Evolutionary conservation across 768 basidiomycete genomes (phyloP), one percentile per base, ranked within the genome.

Genomic region (Collybiopsis confluens): DNA sequence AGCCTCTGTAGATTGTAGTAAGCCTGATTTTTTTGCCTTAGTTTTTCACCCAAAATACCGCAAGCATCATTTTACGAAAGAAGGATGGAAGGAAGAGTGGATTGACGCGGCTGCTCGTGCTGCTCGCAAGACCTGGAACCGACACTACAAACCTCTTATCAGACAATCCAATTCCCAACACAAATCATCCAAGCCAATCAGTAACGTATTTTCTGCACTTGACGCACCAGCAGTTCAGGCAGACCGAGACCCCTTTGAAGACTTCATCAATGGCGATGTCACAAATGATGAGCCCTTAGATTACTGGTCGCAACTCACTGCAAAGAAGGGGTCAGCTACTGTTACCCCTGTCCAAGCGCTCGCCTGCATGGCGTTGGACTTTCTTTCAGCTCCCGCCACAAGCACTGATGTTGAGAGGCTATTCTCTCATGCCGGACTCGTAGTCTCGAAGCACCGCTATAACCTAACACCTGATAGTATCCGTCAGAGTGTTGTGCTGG

Each of bases 381-480:
- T 51, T 9, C 16, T 51, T 0, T n/a, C 16, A 10, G 49, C 49
- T 21, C 18, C 49, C 2, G 49, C 49, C 18, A 38, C 49, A 9
- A 36, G 33, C n/a, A 51, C 49, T 10, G 49, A 51, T 41, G 49
- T 51, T 2, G 35, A 51, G 18, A 36, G 49, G 26, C 49, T 51
- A 1, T 40, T 51, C 23, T 51, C 37, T 1, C 33, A 24, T 18
- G 15, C 36, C 16, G 49, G 49, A 1, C 35, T 51, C 4, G 26
- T 36, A 10, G 37, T 51, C 4, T 13, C 35, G 2, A 51, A 51
- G 18, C 10, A 23, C 10, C 49, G 37, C 0, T 26, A 51, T 21
- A 51, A 38, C 23, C 37, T 51, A 15, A 24, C 49, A n/a, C 13
- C 49, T 5, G 16, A 50, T 26, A 21, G 21, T 38, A 50, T 50